Evolutionary conservation across 1,284 basidiomycete genomes (phyloP).

Genomic region (Jaminaea rosea): DNA sequence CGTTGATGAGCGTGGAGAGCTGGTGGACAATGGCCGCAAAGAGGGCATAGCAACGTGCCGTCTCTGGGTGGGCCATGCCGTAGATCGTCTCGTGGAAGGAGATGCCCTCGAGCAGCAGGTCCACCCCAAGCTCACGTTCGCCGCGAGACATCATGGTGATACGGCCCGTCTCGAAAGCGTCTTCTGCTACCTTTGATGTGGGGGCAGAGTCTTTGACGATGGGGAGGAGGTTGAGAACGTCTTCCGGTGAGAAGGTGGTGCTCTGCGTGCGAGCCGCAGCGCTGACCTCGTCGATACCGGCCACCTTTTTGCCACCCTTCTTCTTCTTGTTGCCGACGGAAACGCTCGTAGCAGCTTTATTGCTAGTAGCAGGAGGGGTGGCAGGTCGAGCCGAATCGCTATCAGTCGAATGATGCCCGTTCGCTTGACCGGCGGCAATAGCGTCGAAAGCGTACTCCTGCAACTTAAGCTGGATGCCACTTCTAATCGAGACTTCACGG

Average conservation of each 20-base stretch:
- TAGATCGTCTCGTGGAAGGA: conserved; percentile 56
- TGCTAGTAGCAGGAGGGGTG: conserved; percentile 11
- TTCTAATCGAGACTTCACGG: conserved; percentile 52
- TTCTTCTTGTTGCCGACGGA: conserved; percentile 10
- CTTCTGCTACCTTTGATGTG: conserved; percentile 52
- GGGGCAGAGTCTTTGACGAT: conserved; percentile 53
- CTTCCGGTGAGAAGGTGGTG: conserved; percentile 51
- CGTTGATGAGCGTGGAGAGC: conserved; percentile 19
- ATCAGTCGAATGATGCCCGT: neutral
- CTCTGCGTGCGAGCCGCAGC: conserved; percentile 30
- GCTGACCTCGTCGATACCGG: conserved; percentile 9
- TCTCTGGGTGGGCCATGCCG: conserved; percentile 55
- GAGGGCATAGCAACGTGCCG: conserved; percentile 53
- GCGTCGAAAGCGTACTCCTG: conserved; percentile 51
- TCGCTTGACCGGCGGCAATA: neutral
- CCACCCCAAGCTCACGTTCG: conserved; percentile 51
- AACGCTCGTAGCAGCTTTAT: neutral
- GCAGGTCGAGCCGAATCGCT: conserved; percentile 42
- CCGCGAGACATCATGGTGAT: conserved; percentile 51
- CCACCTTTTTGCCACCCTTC: conserved; percentile 13
- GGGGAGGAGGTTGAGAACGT: conserved; percentile 53
- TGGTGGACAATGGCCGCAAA: conserved; percentile 51
- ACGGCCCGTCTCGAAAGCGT: conserved; percentile 54
- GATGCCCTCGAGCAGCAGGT: conserved; percentile 54
- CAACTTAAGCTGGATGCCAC: conserved; percentile 54